phyloP scores from a whole-genome alignment of 1,284 basidiomycete genomes.

The Marasmius fiardii region DNA sequence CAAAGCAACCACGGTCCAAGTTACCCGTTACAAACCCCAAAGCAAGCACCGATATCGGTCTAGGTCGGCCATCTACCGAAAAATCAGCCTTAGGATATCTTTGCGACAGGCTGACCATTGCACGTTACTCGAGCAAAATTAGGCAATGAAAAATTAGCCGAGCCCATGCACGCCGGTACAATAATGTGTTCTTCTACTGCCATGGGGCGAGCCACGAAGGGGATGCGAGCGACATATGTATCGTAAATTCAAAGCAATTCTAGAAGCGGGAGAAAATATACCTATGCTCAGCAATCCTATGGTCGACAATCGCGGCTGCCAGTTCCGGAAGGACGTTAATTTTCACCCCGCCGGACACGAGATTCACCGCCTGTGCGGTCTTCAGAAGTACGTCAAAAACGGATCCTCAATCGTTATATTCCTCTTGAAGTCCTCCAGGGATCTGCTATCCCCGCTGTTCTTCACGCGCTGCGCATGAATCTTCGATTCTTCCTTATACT shows the following conservation, averaged over 20 bases:
- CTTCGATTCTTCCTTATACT: slow-evolving; percentile 25
- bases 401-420: slow-evolving; percentile 18
- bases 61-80: no score
- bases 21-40: no score
- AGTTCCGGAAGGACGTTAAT: slow-evolving; percentile 41
- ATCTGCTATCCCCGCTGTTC: slow-evolving; percentile 22
- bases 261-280: neutral
- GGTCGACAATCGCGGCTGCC: slow-evolving; percentile 37
- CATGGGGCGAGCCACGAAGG: slow-evolving; percentile 25
- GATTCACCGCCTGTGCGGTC: slow-evolving; percentile 52
- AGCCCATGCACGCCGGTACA: no score
- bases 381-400: slow-evolving; percentile 22
- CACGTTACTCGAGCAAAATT: no score
- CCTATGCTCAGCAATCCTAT: slow-evolving; percentile 34
- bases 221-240: neutral
- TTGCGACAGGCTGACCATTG: no score
- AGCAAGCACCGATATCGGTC: no score
- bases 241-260: neutral
- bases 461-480: slow-evolving; percentile 19
- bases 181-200: slow-evolving; percentile 32
- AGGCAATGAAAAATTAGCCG: no score
- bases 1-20: no score
- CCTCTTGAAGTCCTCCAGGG: slow-evolving; percentile 25
- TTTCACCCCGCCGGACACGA: slow-evolving; percentile 43
- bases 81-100: no score